Evolutionary conservation across 1,284 basidiomycete genomes (phyloP), one percentile per base, ranked within the genome.

Genomic region (Boletus semigastroideus): DNA sequence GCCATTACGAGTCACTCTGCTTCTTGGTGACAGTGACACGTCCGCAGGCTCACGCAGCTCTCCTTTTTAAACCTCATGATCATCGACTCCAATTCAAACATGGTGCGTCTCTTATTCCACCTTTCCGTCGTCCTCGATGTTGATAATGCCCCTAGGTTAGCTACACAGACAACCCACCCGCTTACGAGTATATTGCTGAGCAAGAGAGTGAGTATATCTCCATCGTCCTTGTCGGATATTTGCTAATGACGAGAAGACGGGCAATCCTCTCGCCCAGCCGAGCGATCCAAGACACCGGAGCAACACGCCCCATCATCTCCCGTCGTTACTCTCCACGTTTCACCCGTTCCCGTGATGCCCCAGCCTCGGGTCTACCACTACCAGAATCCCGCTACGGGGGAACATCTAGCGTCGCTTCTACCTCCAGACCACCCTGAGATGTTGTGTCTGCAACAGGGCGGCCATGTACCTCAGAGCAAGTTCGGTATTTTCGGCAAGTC

Each of bases 401-500:
- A 80, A 28, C 63, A 70, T n/a, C 46, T 82, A 38, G 65, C 73
- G 5, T 79, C 82, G 2, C 67, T 79, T 3, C 72, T 90, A 2
- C 84, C 89, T 0, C 89, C 89, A 1, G 75, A 82, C 55, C 84
- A 91, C 63, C 90, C 88, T 0, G 82, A 88, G 69, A 90, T 90
- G 88, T 60, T 87, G 33, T 92, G 89, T 60, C 66, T 91, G 27
- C 90, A 90, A 63, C 68, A 78, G n/a, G 89, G 88, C 7, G 69
- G 68, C 20, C 89, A 92, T 64, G 61, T 83, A n/a, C 68, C 75
- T 10, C 67, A 80, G 37, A 80, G 84, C 19, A 78, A 74, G 44
- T 92, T 76, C 59, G 86, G 88, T 5, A 52, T 88, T 3, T 74
- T 90, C 14, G 88, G 87, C 83, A 61, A 62, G 84, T 74, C n/a